Evolutionary conservation across 176 grass and related monocot species (phyloP).

Genomic region (Triticum monococcum): DNA sequence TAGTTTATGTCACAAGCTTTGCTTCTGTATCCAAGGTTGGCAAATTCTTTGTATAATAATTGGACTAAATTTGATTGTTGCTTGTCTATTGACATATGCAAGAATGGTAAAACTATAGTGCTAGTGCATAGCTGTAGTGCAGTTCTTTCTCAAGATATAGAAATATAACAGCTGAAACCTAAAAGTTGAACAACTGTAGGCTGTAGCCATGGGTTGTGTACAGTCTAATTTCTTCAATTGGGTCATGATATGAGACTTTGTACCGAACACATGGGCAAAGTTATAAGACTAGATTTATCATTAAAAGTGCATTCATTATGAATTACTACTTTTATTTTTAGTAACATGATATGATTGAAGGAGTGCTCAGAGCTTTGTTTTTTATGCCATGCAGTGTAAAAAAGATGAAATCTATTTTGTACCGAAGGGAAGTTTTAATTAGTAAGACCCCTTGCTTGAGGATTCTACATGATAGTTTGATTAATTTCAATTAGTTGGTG

Average conservation of each 20-base stretch:
- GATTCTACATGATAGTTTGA: background rate
- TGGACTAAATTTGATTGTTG: background rate
- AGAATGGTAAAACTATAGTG: background rate
- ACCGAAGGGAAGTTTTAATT: background rate
- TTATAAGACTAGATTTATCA: background rate
- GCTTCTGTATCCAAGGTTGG: too few relatives aligned
- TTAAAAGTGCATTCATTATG: background rate
- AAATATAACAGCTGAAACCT: background rate
- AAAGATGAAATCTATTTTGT: background rate
- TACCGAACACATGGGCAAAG: background rate
- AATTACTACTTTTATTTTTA: too few relatives aligned
- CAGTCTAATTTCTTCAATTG: background rate
- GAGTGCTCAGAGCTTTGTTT: too few relatives aligned
- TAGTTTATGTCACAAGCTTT: background rate
- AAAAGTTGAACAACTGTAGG: background rate
- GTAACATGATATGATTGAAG: too few relatives aligned
- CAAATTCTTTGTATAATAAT: background rate
- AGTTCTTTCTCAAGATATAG: background rate
- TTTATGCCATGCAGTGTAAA: background rate
- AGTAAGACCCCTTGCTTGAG: background rate
- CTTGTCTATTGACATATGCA: background rate
- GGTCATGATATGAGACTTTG: background rate
- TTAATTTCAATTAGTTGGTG: background rate
- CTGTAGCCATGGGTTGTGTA: background rate
- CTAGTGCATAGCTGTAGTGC: background rate